These are phyloP conservation scores for Didymella lethalis DNA, from an alignment of 2,329 filamentous ascomycete species.

Conservation along the genomic window DNA sequence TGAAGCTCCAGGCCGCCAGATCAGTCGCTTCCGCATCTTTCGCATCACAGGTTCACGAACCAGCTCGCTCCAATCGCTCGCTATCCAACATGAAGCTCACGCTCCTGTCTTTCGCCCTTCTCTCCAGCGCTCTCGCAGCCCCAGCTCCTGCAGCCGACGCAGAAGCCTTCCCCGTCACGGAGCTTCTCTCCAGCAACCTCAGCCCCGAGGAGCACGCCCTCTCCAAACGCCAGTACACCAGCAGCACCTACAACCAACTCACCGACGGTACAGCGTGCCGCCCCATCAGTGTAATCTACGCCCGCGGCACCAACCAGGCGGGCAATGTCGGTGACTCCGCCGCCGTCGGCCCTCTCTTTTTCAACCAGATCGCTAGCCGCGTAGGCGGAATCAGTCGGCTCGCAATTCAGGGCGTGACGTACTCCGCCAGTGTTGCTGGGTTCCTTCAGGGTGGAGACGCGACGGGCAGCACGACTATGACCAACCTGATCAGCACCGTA, in stretches of 20 bases:
- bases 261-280: conserved; percentile 48
- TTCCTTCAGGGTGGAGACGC: conserved; percentile 57
- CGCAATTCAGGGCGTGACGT: conserved; percentile 63
- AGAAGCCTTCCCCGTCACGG: conserved; percentile 24
- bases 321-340: conserved; percentile 60
- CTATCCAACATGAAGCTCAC: conserved; percentile 22
- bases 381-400: conserved; percentile 54
- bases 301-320: conserved; percentile 61
- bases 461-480: conserved; percentile 54
- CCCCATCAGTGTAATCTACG: conserved; percentile 61
- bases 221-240: conserved; percentile 30
- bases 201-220: conserved; percentile 22
- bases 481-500: conserved; percentile 41
- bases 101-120: conserved; percentile 18
- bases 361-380: conserved; percentile 52
- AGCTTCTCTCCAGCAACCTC: conserved; percentile 14
- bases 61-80: background rate
- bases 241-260: conserved; percentile 35
- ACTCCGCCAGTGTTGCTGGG: conserved; percentile 54
- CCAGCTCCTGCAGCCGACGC: conserved; percentile 18
- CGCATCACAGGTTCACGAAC: background rate
- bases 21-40: conserved; percentile 5
- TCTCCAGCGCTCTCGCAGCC: conserved; percentile 17
- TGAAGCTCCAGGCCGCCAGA: conserved; percentile 6
- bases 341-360: conserved; percentile 58